Conservation (phyloP, 192 early-diverging fungal genomes). For the Oehlia diaphana region DNA sequence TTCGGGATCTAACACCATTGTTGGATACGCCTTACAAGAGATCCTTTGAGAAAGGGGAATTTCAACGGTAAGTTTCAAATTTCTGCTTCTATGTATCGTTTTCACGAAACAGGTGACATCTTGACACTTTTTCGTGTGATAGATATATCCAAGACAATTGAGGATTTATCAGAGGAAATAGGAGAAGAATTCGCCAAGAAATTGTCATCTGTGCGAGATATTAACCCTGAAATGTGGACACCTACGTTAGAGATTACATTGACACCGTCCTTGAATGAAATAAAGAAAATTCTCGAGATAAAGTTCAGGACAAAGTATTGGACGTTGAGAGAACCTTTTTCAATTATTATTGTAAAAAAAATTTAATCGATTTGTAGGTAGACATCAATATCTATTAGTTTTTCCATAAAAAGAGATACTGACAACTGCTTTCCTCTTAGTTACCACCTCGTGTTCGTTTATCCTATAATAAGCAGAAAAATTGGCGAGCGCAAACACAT, state of each 20-base stretch:
- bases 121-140: conserved; percentile 12
- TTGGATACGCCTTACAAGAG: conserved; percentile 23
- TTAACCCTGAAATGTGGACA: conserved; percentile 26
- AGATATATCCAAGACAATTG: conserved; percentile 16
- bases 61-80: conserved; percentile 18
- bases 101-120: background rate
- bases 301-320: conserved; percentile 7
- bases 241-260: conserved; percentile 18
- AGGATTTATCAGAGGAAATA: conserved; percentile 25
- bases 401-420: background rate
- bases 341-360: conserved; percentile 29
- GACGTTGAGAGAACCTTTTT: conserved; percentile 14
- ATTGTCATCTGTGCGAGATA: background rate
- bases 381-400: conserved; percentile 13
- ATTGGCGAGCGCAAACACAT: conserved; percentile 28
- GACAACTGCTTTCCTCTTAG: conserved; percentile 9
- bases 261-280: conserved; percentile 13
- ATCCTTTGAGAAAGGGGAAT: conserved; percentile 11
- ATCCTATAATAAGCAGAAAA: conserved; percentile 29
- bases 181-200: conserved; percentile 20
- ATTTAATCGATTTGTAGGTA: conserved; percentile 32
- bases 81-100: background rate
- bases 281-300: background rate
- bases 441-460: conserved; percentile 20
- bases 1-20: background rate